Evolutionary conservation across 805 yeast genomes (phyloP).

Genomic region (Yamadazyma scolyti): DNA sequence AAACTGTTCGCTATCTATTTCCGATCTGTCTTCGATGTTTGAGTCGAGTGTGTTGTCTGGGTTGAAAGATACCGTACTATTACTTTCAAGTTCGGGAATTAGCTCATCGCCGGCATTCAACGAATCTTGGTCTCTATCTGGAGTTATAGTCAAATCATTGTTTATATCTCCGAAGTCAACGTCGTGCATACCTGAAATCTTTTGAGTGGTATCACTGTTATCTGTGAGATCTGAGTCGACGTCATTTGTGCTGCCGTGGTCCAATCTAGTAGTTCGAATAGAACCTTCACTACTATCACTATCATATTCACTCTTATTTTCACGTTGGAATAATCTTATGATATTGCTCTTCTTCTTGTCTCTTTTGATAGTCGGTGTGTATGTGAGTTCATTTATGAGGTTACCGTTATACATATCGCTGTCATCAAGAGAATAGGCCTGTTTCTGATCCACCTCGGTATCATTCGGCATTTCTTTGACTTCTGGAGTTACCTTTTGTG

Average conservation of each 20-base stretch:
- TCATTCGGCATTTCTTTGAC: no score
- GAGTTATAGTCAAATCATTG: neutral
- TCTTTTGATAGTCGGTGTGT: slow-evolving; percentile 9
- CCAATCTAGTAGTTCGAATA: slow-evolving; percentile 8
- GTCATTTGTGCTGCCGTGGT: no score
- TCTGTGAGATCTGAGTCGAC: slow-evolving; percentile 3
- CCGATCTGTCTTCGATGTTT: no score
- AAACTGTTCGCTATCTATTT: slow-evolving; percentile 1
- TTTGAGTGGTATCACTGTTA: slow-evolving; percentile 1
- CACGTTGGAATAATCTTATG: slow-evolving; percentile 10
- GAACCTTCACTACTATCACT: slow-evolving; percentile 13
- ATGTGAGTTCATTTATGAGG: slow-evolving; percentile 5
- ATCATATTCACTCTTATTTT: slow-evolving; percentile 3
- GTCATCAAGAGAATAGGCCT: no score
- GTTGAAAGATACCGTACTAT: slow-evolving; percentile 1
- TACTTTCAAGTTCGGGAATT: no score
- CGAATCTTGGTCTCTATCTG: neutral
- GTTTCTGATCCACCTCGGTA: no score
- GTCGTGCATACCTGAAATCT: no score
- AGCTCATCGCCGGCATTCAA: no score
- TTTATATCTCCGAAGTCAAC: no score
- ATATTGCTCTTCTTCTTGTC: slow-evolving; percentile 6
- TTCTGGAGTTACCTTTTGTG: no score
- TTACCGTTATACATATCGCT: no score
- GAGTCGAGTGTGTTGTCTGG: neutral